Evolutionary conservation across 1,139 yeast species (phyloP).

Genomic region (Suhomyces bolitotheri): DNA sequence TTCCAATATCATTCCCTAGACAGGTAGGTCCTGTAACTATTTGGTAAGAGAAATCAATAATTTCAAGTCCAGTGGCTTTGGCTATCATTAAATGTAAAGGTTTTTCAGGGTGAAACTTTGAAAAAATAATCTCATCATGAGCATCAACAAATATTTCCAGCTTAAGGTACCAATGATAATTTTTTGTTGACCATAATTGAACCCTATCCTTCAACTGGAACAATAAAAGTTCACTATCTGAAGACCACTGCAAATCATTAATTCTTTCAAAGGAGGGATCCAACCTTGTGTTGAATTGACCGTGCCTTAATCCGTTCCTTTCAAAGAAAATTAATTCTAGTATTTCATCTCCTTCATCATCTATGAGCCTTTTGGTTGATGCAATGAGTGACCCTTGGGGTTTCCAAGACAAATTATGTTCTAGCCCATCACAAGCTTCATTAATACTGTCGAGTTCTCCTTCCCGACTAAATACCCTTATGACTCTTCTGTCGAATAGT

Average conservation of each 20-base stretch:
- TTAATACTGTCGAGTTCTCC: constrained; percentile 81
- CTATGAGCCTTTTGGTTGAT: constrained; percentile 63
- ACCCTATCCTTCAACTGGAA: constrained; percentile 60
- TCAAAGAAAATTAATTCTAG: constrained; percentile 79
- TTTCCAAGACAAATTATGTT: constrained; percentile 76
- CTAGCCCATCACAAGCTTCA: constrained; percentile 86
- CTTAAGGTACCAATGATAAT: constrained; percentile 94
- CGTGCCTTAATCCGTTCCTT: constrained; percentile 89
- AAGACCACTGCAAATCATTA: constrained; percentile 72
- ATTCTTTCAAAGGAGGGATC: constrained; percentile 48
- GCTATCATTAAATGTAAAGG: constrained; percentile 74
- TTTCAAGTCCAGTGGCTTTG: constrained; percentile 50
- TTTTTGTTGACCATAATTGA: constrained; percentile 88
- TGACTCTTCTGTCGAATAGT: constrained; percentile 62
- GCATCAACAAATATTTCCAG: constrained; percentile 57
- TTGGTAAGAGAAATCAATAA: constrained; percentile 68
- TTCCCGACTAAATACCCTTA: constrained; percentile 79
- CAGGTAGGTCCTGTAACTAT: constrained; percentile 68
- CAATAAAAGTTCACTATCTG: constrained; percentile 77
- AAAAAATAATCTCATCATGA: constrained; percentile 43
- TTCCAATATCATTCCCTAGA: constrained; percentile 72
- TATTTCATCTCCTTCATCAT: constrained; percentile 50
- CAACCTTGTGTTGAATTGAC: constrained; percentile 74
- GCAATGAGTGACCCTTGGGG: constrained; percentile 91
- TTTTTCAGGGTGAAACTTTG: constrained; percentile 88